A percentile compares a stretch with the other conserved stretches of the same genome.
phyloP scores from a whole-genome alignment of 2,329 filamentous ascomycete genomes.

The Colletotrichum plurivorum region DNA sequence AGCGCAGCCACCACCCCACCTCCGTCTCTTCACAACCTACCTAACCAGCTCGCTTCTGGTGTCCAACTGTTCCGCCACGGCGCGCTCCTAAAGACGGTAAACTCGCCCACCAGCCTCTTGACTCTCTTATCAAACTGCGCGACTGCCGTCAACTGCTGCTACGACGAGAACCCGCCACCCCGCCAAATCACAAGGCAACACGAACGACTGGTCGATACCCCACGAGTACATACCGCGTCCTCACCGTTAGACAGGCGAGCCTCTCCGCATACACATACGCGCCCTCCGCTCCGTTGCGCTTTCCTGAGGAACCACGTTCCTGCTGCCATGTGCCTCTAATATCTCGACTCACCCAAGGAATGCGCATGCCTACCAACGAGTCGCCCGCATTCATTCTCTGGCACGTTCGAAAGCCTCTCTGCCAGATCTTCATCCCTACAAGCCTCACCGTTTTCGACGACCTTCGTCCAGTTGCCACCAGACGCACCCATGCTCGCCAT shows the following conservation, averaged over 20 bases:
- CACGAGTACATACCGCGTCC: constrained; percentile 18
- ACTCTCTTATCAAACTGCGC: constrained; percentile 19
- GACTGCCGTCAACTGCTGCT: constrained; percentile 24
- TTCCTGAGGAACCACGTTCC: constrained; percentile 25
- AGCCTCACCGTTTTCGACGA: constrained; percentile 30
- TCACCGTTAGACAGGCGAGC: constrained; percentile 21
- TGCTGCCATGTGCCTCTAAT: constrained; percentile 33
- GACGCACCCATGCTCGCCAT: constrained; percentile 70
- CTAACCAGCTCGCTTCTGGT: constrained; percentile 27
- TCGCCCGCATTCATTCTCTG: constrained; percentile 32
- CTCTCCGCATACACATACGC: constrained; percentile 14
- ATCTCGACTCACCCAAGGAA: constrained; percentile 38
- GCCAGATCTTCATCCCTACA: constrained; percentile 22
- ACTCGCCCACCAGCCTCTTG: constrained; percentile 37
- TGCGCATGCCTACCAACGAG: constrained; percentile 33
- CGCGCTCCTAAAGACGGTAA: constrained; percentile 38
- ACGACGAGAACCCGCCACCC: constrained; percentile 33
- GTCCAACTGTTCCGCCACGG: constrained; percentile 35
- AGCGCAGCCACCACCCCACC: constrained; percentile 40
- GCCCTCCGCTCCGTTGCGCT: constrained; percentile 29
- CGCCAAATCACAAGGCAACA: constrained; percentile 38
- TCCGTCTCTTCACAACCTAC: constrained; percentile 28
- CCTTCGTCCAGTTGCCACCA: constrained; percentile 40
- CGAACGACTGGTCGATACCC: constrained; percentile 24
- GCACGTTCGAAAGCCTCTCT: constrained; percentile 2